A percentile compares a stretch with the other conserved stretches of the same genome.
phyloP scores from a whole-genome alignment of 495 filamentous ascomycete species.

The Hyphodiscus hymeniophilus region DNA sequence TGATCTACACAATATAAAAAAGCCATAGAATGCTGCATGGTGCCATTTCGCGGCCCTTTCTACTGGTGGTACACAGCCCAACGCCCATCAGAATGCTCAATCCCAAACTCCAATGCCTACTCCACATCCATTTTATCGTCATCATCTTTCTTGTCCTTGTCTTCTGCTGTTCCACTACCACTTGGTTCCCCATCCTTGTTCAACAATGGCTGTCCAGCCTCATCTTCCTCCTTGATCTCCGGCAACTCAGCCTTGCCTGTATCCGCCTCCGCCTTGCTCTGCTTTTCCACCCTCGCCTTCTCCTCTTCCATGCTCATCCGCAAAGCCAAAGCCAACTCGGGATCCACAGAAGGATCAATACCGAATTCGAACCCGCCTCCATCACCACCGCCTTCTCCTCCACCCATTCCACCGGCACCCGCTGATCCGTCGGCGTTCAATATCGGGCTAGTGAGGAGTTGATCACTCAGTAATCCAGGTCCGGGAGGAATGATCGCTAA shows the following conservation, averaged over 20 bases:
- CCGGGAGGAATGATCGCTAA: conserved; percentile 87
- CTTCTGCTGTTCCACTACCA: conserved; percentile 34
- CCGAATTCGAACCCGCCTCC: conserved; percentile 58
- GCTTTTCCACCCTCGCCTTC: conserved; percentile 83
- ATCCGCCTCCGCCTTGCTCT: conserved; percentile 63
- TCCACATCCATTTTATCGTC: conserved; percentile 89
- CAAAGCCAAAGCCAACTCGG: conserved; percentile 89
- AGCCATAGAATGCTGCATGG: conserved; percentile 1
- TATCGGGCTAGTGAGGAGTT: conserved; percentile 87
- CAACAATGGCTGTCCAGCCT: conserved; percentile 52
- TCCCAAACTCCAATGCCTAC: conserved; percentile 26
- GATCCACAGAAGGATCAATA: conserved; percentile 75
- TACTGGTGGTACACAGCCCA: conserved; percentile 22
- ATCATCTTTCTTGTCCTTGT: conserved; percentile 53
- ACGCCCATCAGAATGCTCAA: conserved; percentile 21
- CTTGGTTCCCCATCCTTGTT: conserved; percentile 60
- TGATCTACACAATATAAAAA: neutral
- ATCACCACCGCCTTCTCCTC: conserved; percentile 47
- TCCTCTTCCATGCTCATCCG: conserved; percentile 98
- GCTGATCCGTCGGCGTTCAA: conserved; percentile 64
- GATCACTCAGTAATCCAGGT: conserved; percentile 82
- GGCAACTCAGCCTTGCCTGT: conserved; percentile 51
- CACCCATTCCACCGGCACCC: conserved; percentile 36
- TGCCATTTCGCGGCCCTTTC: conserved; percentile 14
- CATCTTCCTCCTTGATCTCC: conserved; percentile 80